Evolutionary conservation across 2,329 filamentous ascomycete genomes (phyloP).

Genomic region (Calonectria hongkongensis): DNA sequence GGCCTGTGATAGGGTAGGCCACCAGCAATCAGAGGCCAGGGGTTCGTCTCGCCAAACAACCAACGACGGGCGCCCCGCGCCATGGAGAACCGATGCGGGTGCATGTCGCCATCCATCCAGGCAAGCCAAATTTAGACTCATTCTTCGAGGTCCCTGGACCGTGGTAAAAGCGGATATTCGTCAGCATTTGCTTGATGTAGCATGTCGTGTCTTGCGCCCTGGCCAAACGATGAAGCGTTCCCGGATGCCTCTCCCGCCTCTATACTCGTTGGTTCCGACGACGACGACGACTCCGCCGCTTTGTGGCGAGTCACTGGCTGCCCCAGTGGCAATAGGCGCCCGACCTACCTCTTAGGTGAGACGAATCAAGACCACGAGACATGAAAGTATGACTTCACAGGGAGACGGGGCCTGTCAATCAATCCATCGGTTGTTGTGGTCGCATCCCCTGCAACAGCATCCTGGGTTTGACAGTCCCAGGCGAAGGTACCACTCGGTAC

Average conservation of each 20-base stretch:
- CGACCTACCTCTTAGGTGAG: conserved; percentile 40
- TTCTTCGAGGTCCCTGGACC: conserved; percentile 38
- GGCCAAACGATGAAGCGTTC: conserved; percentile 39
- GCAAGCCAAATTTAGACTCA: conserved; percentile 46
- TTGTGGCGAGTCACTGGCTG: conserved; percentile 42
- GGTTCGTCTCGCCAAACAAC: conserved; percentile 45
- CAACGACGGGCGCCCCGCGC: conserved; percentile 51
- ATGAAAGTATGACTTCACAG: conserved; percentile 31
- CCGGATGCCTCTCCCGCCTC: conserved; percentile 43
- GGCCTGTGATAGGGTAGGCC: conserved; percentile 43
- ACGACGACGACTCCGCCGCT: conserved; percentile 39
- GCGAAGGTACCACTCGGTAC: conserved; percentile 33
- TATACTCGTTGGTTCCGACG: conserved; percentile 30
- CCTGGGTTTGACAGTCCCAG: conserved; percentile 18
- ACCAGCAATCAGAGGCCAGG: conserved; percentile 42
- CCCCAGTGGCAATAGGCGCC: conserved; percentile 35
- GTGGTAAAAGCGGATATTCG: conserved; percentile 34
- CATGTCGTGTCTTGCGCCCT: conserved; percentile 38
- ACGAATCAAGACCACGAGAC: conserved; percentile 39
- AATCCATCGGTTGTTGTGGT: conserved; percentile 3
- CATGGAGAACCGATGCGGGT: conserved; percentile 47
- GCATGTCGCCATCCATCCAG: conserved; percentile 45
- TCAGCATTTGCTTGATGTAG: conserved; percentile 45
- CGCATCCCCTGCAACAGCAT: conserved; percentile 24
- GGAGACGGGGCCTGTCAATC: conserved; percentile 22